A percentile compares a stretch with the other conserved stretches of the same genome.
phyloP scores from a whole-genome alignment of 148 eudicot genomes.

The Talinum fruticosum region DNA sequence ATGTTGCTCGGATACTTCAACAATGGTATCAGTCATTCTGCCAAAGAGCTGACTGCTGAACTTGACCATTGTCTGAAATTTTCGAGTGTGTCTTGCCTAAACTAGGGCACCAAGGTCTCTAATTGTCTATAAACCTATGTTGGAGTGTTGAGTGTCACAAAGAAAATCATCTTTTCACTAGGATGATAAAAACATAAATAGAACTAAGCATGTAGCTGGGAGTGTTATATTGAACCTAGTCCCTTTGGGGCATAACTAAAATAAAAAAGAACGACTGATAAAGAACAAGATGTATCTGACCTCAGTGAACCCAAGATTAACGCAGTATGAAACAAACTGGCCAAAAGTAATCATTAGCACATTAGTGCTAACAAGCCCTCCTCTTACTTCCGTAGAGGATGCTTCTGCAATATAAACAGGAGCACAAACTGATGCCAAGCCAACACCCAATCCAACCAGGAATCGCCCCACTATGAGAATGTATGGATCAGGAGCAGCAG shows the following conservation, averaged over 20 bases:
- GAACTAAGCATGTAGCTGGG: neutral
- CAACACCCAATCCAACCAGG: conserved; percentile 71
- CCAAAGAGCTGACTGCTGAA: too few relatives aligned
- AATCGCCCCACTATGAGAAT: conserved; percentile 64
- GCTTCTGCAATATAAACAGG: conserved; percentile 77
- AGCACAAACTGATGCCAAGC: conserved; percentile 76
- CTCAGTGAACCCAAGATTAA: conserved; percentile 81
- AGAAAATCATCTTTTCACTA: conserved; percentile 13
- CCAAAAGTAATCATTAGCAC: conserved; percentile 80
- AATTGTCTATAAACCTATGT: neutral
- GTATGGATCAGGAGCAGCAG: conserved; percentile 69
- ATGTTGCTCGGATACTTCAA: too few relatives aligned
- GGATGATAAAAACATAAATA: conserved; percentile 10
- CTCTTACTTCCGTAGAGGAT: conserved; percentile 71
- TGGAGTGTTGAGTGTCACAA: conserved; percentile 8
- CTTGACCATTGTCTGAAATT: neutral
- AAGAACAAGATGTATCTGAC: conserved; percentile 37
- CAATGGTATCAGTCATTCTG: too few relatives aligned
- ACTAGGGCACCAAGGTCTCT: neutral
- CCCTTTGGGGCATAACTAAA: neutral
- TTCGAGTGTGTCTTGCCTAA: neutral
- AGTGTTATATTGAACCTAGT: neutral
- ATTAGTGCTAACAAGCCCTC: conserved; percentile 76
- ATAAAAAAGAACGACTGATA: neutral
- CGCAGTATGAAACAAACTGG: conserved; percentile 76